phyloP scores from a whole-genome alignment of 2,329 filamentous ascomycete species.

The Cytospora piceicola region DNA sequence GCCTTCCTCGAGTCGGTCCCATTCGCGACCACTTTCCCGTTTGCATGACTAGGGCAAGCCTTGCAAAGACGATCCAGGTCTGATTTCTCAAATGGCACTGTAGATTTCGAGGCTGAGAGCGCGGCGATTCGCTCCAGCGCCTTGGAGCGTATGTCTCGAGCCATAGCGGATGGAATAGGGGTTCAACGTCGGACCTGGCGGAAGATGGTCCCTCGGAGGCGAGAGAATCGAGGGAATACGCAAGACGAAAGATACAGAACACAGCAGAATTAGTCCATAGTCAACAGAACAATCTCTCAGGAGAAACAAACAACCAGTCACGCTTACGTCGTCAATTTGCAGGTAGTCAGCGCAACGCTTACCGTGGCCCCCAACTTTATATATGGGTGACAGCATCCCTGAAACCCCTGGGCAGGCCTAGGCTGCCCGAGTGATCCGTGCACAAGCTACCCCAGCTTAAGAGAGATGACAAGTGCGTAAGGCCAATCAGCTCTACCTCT shows the following conservation, averaged over 20 bases:
- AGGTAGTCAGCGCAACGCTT: neutral
- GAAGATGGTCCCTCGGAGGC: neutral
- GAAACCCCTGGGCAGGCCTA: neutral
- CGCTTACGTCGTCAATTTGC: neutral
- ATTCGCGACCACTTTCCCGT: conserved; percentile 51
- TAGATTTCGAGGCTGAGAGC: conserved; percentile 60
- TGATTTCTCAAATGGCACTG: conserved; percentile 61
- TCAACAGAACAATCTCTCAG: conserved; percentile 1
- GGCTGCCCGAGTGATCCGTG: neutral
- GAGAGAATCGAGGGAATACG: conserved; percentile 4
- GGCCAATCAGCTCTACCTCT: conserved; percentile 19
- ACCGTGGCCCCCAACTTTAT: conserved; percentile 17
- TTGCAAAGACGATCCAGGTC: conserved; percentile 66
- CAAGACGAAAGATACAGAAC: neutral
- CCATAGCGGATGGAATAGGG: conserved; percentile 43
- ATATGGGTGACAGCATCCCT: conserved; percentile 28
- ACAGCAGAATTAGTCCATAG: neutral
- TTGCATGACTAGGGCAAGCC: conserved; percentile 56
- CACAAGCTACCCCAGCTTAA: conserved; percentile 15
- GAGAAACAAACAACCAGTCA: neutral
- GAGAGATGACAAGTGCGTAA: conserved; percentile 21
- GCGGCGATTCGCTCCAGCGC: conserved; percentile 69
- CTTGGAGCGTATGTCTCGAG: conserved; percentile 62
- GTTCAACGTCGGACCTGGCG: conserved; percentile 5
- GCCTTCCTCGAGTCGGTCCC: conserved; percentile 48